Percentiles rank a stretch among this genome's conserved stretches.
phyloP scores from a whole-genome alignment of 2,329 filamentous ascomycete genomes.

The Xylariales sp. region DNA sequence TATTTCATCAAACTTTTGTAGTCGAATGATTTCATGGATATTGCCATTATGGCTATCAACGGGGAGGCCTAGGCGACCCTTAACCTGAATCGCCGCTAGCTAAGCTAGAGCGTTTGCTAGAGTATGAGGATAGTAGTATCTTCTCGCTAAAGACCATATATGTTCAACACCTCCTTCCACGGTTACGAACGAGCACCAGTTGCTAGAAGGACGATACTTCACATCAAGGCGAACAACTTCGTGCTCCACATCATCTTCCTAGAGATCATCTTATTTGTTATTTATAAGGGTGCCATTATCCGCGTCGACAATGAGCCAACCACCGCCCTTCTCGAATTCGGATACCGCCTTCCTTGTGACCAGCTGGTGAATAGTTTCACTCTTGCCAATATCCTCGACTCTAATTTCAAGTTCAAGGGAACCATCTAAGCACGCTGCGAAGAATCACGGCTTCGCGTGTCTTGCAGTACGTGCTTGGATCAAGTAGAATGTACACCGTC shows the following conservation, averaged over 20 bases:
- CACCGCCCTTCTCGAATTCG: conserved; percentile 33
- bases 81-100: not conserved
- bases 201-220: conserved; percentile 19
- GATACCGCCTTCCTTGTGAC: conserved; percentile 31
- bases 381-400: conserved; percentile 32
- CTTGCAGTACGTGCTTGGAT: conserved; percentile 20
- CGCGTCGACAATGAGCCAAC: conserved; percentile 28
- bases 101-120: too few species aligned
- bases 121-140: not conserved
- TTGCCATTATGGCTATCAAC: conserved; percentile 4
- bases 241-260: conserved; percentile 20
- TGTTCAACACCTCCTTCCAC: conserved; percentile 17
- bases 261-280: conserved; percentile 12
- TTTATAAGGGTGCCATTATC: conserved; percentile 17
- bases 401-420: conserved; percentile 34
- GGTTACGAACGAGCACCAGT: conserved; percentile 28
- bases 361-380: conserved; percentile 37
- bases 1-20: conserved; percentile 35
- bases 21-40: conserved; percentile 27
- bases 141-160: conserved; percentile 4
- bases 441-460: conserved; percentile 33
- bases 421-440: conserved; percentile 27
- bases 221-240: conserved; percentile 23
- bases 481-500: conserved; percentile 35
- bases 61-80: too few species aligned